Conservation (phyloP, 2,329 filamentous ascomycete genomes). For the Epichloe hybrida region DNA sequence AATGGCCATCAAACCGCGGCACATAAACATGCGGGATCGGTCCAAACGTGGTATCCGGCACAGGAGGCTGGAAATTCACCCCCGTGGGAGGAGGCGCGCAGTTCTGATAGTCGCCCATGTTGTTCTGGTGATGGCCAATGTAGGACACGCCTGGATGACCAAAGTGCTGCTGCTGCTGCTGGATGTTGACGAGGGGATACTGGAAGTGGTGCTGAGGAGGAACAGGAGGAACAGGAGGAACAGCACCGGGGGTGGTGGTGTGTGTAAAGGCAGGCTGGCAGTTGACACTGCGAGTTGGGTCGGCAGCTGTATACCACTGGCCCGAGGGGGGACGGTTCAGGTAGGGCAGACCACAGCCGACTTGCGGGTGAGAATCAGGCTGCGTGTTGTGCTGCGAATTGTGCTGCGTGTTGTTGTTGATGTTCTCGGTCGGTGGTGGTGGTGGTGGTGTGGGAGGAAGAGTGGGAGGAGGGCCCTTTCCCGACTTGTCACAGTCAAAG, state of each 20-base stretch:
- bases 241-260: neutral
- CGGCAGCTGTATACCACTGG: conserved; percentile 22
- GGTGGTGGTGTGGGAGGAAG: neutral
- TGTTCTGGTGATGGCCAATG: conserved; percentile 3
- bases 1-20: conserved; percentile 34
- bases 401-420: conserved; percentile 1
- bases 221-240: neutral
- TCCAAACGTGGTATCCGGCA: conserved; percentile 43
- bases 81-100: conserved; percentile 27
- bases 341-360: conserved; percentile 11
- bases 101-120: conserved; percentile 30
- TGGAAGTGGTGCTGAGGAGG: neutral
- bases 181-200: conserved; percentile 6
- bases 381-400: too few species aligned
- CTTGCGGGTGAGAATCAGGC: conserved; percentile 5
- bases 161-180: conserved; percentile 5
- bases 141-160: neutral
- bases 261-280: conserved; percentile 2
- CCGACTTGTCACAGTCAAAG: conserved; percentile 11
- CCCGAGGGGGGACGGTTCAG: conserved; percentile 7
- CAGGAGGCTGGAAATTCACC: conserved; percentile 43
- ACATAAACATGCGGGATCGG: conserved; percentile 41
- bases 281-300: conserved; percentile 19
- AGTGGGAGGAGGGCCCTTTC: neutral
- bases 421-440: neutral